phyloP scores from a whole-genome alignment of 2,329 filamentous ascomycete species.

The Fusarium liriodendri region DNA sequence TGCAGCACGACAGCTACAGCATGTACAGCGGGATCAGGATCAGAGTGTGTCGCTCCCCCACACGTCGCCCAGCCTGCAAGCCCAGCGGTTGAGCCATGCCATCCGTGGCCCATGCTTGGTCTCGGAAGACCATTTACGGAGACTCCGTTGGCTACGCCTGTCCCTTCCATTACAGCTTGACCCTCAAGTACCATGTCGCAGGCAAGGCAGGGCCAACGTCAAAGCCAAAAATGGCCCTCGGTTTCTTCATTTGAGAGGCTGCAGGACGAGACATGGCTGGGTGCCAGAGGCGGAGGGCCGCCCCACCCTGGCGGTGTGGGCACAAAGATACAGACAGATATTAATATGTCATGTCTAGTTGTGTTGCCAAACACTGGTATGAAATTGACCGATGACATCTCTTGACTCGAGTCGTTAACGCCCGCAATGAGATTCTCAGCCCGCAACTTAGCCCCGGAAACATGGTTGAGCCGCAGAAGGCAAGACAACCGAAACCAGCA shows the following conservation, averaged over 20 bases:
- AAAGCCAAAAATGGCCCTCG: background rate
- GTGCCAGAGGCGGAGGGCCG: slow-evolving; percentile 22
- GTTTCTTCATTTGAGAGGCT: slow-evolving; percentile 1
- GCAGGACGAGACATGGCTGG: slow-evolving; percentile 10
- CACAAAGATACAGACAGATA: slow-evolving; percentile 45
- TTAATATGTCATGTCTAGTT: slow-evolving; percentile 44
- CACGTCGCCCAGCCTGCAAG: slow-evolving; percentile 12
- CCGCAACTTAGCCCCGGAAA: slow-evolving; percentile 34
- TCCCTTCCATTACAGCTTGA: background rate
- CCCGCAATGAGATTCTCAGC: slow-evolving; percentile 34
- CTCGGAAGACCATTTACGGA: slow-evolving; percentile 26
- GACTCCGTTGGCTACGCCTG: slow-evolving; percentile 17
- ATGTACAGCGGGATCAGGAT: slow-evolving; percentile 19
- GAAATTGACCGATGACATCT: slow-evolving; percentile 44
- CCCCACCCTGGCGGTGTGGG: slow-evolving; percentile 43
- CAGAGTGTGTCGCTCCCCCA: slow-evolving; percentile 25
- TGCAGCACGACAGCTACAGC: background rate
- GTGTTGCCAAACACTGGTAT: slow-evolving; percentile 26
- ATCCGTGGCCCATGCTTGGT: background rate
- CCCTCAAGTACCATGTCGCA: slow-evolving; percentile 3
- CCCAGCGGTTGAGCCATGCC: slow-evolving; percentile 10
- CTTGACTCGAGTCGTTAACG: slow-evolving; percentile 35
- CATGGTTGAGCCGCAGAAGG: slow-evolving; percentile 18
- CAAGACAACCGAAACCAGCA: slow-evolving; percentile 23
- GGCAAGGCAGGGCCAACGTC: background rate